Base-by-base conservation (phyloP, 2,329 filamentous ascomycete genomes). In the Penicillium sp. region DNA sequence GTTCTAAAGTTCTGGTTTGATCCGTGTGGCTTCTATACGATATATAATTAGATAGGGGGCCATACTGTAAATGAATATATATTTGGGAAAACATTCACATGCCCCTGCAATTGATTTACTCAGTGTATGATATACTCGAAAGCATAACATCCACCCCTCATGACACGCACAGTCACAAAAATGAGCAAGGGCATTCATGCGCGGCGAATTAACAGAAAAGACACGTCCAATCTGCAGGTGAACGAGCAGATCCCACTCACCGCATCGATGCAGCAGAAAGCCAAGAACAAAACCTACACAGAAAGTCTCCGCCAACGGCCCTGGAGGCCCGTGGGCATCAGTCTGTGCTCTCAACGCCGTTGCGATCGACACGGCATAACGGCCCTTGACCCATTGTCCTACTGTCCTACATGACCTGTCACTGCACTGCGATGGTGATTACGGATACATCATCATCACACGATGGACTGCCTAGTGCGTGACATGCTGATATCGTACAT, bases 311-410 rank as follows among this genome's bases (percentile, higher is more conserved):
- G 31, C 31, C 35, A 39, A 39, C 35, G 35, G 31, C 5, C 14
- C 14, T 33, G 31, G 35, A 39, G 35, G 35, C 35, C 35, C 39
- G 19, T 42, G 39, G 39, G 10, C 7, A 42, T 13, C 35, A 31
- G 51, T 54, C 51, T 58, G 42, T 54, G 47, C 55, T 48, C n/a
- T 14, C 14, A 29, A 45, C 46, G 48, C 47, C 51, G 47, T 54
- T 51, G 47, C 11, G 55, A 58, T 58, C 55, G 51, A 58, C 55
- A 54, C 39, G 16, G 47, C n/a, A 35, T 29, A 58, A 54, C 47
- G 51, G 55, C 19, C 31, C 42, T 35, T 16, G 10, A 21, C 10
- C 21, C 43, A 39, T 42, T 39, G 3, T 23, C 47, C 19, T 3
- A 9, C 10, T 23, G 51, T 42, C 43, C 51, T 47, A 53, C 44